phyloP scores from a whole-genome alignment of 2,329 filamentous ascomycete species.

The Achaetomium macrosporum region DNA sequence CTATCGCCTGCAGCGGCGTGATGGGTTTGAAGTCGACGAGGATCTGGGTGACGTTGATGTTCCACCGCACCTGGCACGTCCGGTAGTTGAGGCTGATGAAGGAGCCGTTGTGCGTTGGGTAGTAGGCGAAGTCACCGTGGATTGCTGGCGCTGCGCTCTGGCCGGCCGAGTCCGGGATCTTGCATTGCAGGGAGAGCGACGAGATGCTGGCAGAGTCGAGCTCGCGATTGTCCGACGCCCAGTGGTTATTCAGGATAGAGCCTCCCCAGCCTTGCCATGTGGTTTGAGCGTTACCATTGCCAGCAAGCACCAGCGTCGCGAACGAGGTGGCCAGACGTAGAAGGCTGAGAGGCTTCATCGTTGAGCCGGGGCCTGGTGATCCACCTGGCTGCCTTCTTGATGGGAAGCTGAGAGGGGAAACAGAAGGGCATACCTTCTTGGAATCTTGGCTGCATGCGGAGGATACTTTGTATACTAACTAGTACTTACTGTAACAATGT shows the following conservation, averaged over 20 bases:
- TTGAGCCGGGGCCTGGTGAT: no score
- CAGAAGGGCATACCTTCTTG: no score
- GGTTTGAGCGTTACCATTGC: background rate
- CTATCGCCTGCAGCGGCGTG: background rate
- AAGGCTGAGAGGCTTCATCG: background rate
- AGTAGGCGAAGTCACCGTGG: constrained; percentile 24
- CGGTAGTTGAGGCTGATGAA: constrained; percentile 30
- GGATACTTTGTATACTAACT: background rate
- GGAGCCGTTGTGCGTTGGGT: constrained; percentile 29
- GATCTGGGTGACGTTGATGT: constrained; percentile 27
- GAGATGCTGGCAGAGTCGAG: background rate
- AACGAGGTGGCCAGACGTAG: background rate
- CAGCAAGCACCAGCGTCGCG: background rate
- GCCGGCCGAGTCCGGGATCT: background rate
- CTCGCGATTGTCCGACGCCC: background rate
- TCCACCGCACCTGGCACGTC: constrained; percentile 26
- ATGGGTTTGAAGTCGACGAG: constrained; percentile 14
- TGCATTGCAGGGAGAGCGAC: background rate
- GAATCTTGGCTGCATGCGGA: background rate
- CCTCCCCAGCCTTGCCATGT: background rate
- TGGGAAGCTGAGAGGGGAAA: background rate
- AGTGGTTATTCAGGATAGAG: background rate
- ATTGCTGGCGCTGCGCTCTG: background rate
- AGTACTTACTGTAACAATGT: no score
- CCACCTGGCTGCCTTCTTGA: background rate